A percentile compares a stretch with the other conserved stretches of the same genome.
Evolutionary conservation across 1,284 basidiomycete species (phyloP).

Genomic region (Ustanciosporium gigantosporum): DNA sequence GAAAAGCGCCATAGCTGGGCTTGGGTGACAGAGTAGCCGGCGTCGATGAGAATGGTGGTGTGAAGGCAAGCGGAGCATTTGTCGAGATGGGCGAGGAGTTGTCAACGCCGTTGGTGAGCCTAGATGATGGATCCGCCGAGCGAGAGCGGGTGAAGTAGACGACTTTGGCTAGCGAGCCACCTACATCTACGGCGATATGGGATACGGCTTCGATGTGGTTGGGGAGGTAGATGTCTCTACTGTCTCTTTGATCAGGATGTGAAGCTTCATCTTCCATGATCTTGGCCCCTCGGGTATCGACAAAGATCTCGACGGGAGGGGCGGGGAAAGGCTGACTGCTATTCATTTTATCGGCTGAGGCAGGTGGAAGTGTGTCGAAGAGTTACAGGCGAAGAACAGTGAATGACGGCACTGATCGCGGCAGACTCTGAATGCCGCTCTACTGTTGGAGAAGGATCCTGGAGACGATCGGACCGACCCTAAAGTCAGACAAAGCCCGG

Average conservation of each 20-base stretch:
- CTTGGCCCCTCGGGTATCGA: slow-evolving; percentile 49
- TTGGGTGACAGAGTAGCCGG: slow-evolving; percentile 21
- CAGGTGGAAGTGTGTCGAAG: too few relatives aligned
- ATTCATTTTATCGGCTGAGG: slow-evolving; percentile 37
- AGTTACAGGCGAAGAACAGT: too few relatives aligned
- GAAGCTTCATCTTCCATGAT: slow-evolving; percentile 53
- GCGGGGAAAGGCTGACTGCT: slow-evolving; percentile 31
- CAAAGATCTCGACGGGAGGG: slow-evolving; percentile 46
- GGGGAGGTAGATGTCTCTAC: slow-evolving; percentile 58
- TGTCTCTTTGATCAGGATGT: slow-evolving; percentile 49
- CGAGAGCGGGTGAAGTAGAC: slow-evolving; percentile 81
- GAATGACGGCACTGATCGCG: too few relatives aligned
- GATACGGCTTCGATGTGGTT: slow-evolving; percentile 59
- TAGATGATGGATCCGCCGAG: slow-evolving; percentile 13
- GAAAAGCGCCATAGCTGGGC: slow-evolving; percentile 19
- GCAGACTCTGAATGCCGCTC: too few relatives aligned
- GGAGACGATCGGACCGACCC: too few relatives aligned
- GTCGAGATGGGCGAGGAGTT: not conserved
- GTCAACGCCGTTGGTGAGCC: slow-evolving; percentile 4
- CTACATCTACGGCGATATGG: slow-evolving; percentile 66
- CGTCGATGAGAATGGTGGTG: slow-evolving; percentile 7
- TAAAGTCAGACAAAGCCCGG: too few relatives aligned
- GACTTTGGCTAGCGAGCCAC: slow-evolving; percentile 95
- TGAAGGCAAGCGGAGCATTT: slow-evolving; percentile 4
- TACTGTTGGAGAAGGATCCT: too few relatives aligned